Conservation (phyloP, 805 yeast genomes). For the Schwanniomyces vanrijiae region DNA sequence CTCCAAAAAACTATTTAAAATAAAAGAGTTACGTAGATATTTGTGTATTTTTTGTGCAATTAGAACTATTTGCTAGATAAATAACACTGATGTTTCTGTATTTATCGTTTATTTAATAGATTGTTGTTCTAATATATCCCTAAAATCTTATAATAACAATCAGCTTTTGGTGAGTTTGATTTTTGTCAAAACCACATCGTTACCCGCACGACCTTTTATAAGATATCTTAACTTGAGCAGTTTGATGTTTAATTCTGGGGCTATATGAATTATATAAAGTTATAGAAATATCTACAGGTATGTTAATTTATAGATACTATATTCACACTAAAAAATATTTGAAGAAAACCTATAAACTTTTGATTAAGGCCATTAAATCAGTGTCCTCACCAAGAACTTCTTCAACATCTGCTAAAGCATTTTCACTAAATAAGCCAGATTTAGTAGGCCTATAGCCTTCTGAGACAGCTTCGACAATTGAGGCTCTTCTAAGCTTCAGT, state of each 20-base stretch:
- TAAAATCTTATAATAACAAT: neutral
- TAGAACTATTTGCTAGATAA: neutral
- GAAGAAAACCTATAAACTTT: slow-evolving; percentile 18
- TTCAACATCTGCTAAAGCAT: slow-evolving; percentile 72
- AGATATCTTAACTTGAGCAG: too few species aligned
- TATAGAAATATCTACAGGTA: neutral
- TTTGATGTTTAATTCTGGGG: too few species aligned
- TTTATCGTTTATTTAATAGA: neutral
- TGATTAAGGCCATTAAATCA: slow-evolving; percentile 44
- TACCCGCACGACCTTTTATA: neutral
- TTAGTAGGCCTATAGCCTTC: slow-evolving; percentile 77
- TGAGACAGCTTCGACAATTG: slow-evolving; percentile 70
- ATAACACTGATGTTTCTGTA: neutral
- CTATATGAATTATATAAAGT: too few species aligned
- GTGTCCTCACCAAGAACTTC: slow-evolving; percentile 58
- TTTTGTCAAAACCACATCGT: neutral
- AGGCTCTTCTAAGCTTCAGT: slow-evolving; percentile 56
- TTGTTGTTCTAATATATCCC: neutral
- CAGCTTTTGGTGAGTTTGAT: neutral
- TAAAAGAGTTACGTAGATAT: neutral
- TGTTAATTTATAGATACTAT: neutral
- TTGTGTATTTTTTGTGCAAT: neutral
- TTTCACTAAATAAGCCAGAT: slow-evolving; percentile 75
- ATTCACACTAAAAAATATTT: neutral
- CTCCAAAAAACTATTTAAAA: neutral